Evolutionary conservation across 345 rosid genomes (phyloP), one percentile per base, ranked within the genome.

Genomic region (Syzygium aromaticum): DNA sequence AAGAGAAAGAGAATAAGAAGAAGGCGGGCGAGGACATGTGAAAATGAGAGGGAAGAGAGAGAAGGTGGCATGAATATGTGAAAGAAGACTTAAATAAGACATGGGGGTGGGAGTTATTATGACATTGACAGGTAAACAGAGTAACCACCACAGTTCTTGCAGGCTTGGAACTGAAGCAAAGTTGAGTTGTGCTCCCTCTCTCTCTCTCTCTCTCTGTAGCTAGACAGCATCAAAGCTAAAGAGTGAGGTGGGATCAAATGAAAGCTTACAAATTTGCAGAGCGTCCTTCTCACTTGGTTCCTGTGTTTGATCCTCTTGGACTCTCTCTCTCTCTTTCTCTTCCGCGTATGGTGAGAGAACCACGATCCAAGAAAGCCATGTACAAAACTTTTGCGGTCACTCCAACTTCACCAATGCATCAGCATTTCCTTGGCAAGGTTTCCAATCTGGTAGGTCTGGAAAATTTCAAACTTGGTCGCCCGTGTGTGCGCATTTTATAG

Each of bases 81-180:
- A 67, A 51, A 51, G 84, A 53, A 14, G 21, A 54, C 49, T 52
- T 23, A 49, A 51, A 77, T 86, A 43, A 64, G 84, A 46, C 84
- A 77, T 27, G 49, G 53, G 27, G 54, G 77, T 85, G 22, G 78
- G 46, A 86, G 25, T 53, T 84, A 86, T 67, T 28, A 86, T 78
- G 88, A 86, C 77, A 61, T 82, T 80, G 90, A 89, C 87, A 15
- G 85, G 57, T 59, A 54, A 77, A 85, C 59, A 51, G 85, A 27
- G 88, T 28, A 17, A 56, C 51, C 25, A 73, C 85, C 84, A 38
- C 77, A 84, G 89, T 83, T 88, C 84, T 86, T 88, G 85, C 73
- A 87, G 83, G 30, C 90, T 89, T 89, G 85, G 87, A 78, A 78
- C 85, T 85, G n/a, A 88, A 91, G 91, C 86, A 89, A 86, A 84